phyloP scores from a whole-genome alignment of 257 asterid species.

The Fraxinus anomala region DNA sequence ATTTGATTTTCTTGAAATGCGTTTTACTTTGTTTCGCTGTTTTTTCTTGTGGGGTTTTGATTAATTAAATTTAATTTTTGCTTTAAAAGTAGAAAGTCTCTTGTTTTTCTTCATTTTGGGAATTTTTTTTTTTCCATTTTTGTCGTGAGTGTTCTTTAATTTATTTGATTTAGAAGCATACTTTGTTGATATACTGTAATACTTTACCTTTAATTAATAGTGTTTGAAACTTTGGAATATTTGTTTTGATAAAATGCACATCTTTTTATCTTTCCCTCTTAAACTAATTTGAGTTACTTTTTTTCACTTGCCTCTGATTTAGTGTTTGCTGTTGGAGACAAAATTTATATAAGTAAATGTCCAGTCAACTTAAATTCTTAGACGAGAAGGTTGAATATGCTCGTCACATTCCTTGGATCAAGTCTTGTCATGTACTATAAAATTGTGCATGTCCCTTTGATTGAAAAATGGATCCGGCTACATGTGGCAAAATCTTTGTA shows the following conservation, averaged over 20 bases:
- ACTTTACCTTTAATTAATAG: slow-evolving; percentile 1
- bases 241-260: not conserved
- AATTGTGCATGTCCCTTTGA: not conserved
- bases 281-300: not conserved
- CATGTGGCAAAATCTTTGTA: not conserved
- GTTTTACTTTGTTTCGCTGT: slow-evolving; percentile 13
- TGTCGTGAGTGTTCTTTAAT: not conserved
- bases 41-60: not conserved
- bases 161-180: slow-evolving; percentile 8
- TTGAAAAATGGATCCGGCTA: not conserved
- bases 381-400: not conserved
- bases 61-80: not conserved
- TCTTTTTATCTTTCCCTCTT: not conserved
- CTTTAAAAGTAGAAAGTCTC: not conserved
- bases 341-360: not conserved
- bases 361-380: not conserved
- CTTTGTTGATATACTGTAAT: slow-evolving; percentile 11
- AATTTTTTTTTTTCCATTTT: slow-evolving; percentile 17
- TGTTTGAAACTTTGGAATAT: not conserved
- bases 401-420: not conserved
- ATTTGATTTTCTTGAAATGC: slow-evolving; percentile 24
- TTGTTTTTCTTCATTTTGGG: slow-evolving; percentile 5
- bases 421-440: not conserved
- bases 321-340: not conserved
- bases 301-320: not conserved